A percentile compares a stretch with the other conserved stretches of the same genome.
Evolutionary conservation across 1,284 basidiomycete genomes (phyloP).

Genomic region (Sporisorium iseilematis-ciliati): DNA sequence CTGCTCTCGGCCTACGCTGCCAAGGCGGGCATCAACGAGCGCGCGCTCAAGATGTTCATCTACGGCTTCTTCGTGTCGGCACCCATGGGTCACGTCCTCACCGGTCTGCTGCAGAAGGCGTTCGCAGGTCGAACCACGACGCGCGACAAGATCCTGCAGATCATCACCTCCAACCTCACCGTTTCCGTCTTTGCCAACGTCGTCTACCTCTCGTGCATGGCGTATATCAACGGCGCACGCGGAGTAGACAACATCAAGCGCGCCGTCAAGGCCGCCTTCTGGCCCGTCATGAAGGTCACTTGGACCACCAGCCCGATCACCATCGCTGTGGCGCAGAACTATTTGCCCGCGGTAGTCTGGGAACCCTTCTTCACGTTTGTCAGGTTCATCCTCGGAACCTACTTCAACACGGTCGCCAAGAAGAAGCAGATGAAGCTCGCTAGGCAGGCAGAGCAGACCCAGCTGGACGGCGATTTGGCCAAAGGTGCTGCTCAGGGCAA

Average conservation of each 20-base stretch:
- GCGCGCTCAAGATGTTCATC: slow-evolving; percentile 82
- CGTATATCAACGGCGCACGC: slow-evolving; percentile 84
- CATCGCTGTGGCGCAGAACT: slow-evolving; percentile 80
- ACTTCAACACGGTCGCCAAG: slow-evolving; percentile 64
- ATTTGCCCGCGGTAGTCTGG: slow-evolving; percentile 74
- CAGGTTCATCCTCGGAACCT: slow-evolving; percentile 57
- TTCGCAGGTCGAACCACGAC: slow-evolving; percentile 82
- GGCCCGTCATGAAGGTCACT: slow-evolving; percentile 79
- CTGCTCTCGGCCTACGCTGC: slow-evolving; percentile 40
- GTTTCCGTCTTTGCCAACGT: slow-evolving; percentile 81
- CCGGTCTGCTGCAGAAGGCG: slow-evolving; percentile 76
- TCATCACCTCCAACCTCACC: slow-evolving; percentile 82
- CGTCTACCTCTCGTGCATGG: slow-evolving; percentile 81
- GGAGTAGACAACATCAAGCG: slow-evolving; percentile 77
- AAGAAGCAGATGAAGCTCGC: slow-evolving; percentile 65
- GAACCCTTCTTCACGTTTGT: slow-evolving; percentile 62
- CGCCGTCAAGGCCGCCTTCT: slow-evolving; percentile 81
- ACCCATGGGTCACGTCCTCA: slow-evolving; percentile 80
- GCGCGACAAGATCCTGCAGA: slow-evolving; percentile 76
- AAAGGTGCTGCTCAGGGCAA: slow-evolving; percentile 57
- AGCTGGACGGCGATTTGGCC: slow-evolving; percentile 45
- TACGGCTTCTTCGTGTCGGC: slow-evolving; percentile 89
- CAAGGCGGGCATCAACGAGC: slow-evolving; percentile 57
- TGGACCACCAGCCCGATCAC: slow-evolving; percentile 82
- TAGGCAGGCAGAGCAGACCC: slow-evolving; percentile 29